Base-by-base conservation (phyloP, 352 stramenopile species). In the Pythium plurisporium region DNA sequence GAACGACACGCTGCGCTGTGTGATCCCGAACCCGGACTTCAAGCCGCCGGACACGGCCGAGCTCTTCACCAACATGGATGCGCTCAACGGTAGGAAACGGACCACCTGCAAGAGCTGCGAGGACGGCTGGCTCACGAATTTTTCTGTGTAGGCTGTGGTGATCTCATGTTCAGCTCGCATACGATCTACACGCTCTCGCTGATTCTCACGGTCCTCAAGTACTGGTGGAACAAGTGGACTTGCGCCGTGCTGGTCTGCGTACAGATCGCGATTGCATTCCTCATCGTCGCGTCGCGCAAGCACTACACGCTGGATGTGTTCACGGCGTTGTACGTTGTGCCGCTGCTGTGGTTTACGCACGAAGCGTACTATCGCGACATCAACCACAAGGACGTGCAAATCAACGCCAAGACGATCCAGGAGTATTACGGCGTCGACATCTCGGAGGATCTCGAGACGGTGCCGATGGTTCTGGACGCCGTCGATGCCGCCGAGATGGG, bases 161-260 rank as follows among this genome's bases (percentile, higher is more conserved):
- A 97, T 61, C 72, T 97, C 53, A 96, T 97, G 86, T 97, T 95
- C 62, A 96, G 85, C 62, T 95, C 84, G 29, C 89, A 97, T 72
- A 97, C 86, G 20, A 97, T 96, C 64, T 96, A 94, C 81, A 95
- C 86, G 4, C 62, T 96, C 69, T 88, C 85, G 57, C 78, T 95
- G 45, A 94, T 95, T 55, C 65, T 93, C 31, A 86, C 76, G 23
- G 63, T 89, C 31, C 89, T 66, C 74, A 96, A 94, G 67, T 96
- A 89, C 74, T 96, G 87, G 79, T 78, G 72, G 56, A 90, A 83
- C 74, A 87, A 83, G 55, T 81, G 67, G 49, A 66, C 91, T 38
- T 70, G 92, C 56, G 55, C 67, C 11, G 61, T 89, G 53, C 93
- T 96, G 77, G 46, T 91, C 8, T 71, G 69, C 55, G 53, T 91